These are phyloP conservation scores for Actinomucor elegans DNA, from an alignment of 371 early-diverging fungal genomes.

Conservation along the genomic window DNA sequence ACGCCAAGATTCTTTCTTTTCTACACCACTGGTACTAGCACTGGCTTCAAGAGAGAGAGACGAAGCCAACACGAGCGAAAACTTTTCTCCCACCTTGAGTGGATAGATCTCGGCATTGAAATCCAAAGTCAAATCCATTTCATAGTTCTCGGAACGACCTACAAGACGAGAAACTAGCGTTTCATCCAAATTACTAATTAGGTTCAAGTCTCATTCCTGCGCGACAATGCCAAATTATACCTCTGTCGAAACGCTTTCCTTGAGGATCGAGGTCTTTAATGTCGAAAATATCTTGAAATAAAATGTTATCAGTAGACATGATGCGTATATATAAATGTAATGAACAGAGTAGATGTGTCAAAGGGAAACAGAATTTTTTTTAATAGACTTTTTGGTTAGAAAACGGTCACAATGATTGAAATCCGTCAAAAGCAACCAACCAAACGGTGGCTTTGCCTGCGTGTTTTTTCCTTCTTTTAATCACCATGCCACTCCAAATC, in stretches of 20 bases:
- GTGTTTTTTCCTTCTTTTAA: background rate
- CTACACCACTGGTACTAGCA: constrained; percentile 40
- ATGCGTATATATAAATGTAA: constrained; percentile 1
- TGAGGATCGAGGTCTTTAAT: constrained; percentile 86
- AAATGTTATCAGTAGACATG: constrained; percentile 70
- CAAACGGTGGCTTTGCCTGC: constrained; percentile 13
- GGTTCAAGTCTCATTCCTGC: too few species aligned
- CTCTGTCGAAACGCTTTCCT: constrained; percentile 93
- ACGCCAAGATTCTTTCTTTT: constrained; percentile 62
- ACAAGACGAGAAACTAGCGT: constrained; percentile 84
- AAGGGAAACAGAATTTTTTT: too few species aligned
- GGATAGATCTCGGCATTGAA: constrained; percentile 94
- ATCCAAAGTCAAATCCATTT: constrained; percentile 89
- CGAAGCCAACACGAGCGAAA: constrained; percentile 79
- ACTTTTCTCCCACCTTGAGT: constrained; percentile 78
- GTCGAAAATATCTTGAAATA: constrained; percentile 88
- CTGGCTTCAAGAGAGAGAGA: constrained; percentile 64
- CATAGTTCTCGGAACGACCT: constrained; percentile 84
- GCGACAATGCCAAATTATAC: constrained; percentile 34
- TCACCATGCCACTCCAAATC: constrained; percentile 10
- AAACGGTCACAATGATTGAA: too few species aligned
- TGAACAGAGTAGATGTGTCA: too few species aligned
- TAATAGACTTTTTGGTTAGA: background rate
- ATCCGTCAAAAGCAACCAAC: background rate
- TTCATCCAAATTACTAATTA: background rate